Percentiles rank a stretch among this genome's conserved stretches.
Evolutionary conservation across 2,329 filamentous ascomycete genomes (phyloP).

Genomic region (Paecilomyces dactylethromorphus): DNA sequence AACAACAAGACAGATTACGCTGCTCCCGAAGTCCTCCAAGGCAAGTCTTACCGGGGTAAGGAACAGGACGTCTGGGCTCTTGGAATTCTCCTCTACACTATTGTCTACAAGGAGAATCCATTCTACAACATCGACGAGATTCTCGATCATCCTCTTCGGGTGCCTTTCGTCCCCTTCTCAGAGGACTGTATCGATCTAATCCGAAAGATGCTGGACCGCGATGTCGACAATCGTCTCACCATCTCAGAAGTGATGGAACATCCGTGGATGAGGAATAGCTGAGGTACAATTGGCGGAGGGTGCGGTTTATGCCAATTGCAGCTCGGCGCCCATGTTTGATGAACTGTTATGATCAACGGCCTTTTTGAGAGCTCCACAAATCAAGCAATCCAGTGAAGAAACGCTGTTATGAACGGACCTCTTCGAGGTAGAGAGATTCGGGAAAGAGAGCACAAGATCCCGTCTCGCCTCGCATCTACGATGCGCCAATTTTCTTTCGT

Average conservation of each 20-base stretch:
- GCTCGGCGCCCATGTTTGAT: neutral
- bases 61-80: constrained; percentile 98
- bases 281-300: constrained; percentile 1
- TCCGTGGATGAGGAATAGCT: constrained; percentile 57
- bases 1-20: constrained; percentile 68
- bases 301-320: neutral
- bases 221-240: constrained; percentile 74
- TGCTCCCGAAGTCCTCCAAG: constrained; percentile 92
- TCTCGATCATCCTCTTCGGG: constrained; percentile 88
- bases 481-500: neutral
- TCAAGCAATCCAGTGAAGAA: neutral
- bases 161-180: constrained; percentile 62
- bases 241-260: constrained; percentile 85
- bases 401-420: neutral
- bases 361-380: neutral
- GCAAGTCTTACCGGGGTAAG: constrained; percentile 85
- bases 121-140: constrained; percentile 99
- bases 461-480: neutral
- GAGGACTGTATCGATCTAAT: constrained; percentile 92
- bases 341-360: neutral
- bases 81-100: constrained; percentile 94
- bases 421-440: neutral
- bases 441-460: neutral
- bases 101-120: constrained; percentile 98
- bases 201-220: constrained; percentile 82